Conservation (phyloP, 2,329 filamentous ascomycete genomes). For the Fusarium sp. region DNA sequence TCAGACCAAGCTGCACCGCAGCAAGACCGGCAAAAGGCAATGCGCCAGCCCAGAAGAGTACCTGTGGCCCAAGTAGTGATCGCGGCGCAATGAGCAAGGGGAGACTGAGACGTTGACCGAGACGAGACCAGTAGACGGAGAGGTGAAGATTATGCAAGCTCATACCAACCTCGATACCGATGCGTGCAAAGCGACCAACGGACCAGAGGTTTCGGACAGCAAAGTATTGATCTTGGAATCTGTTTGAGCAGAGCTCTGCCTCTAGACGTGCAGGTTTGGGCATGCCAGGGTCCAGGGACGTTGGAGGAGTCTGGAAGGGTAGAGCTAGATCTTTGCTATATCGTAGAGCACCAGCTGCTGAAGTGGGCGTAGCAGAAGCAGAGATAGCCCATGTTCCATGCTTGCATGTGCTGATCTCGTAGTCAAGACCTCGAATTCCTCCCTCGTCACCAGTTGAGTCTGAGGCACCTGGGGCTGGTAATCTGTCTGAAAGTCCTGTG, state of each 20-base stretch:
- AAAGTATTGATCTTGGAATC: slow-evolving; percentile 53
- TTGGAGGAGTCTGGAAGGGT: slow-evolving; percentile 38
- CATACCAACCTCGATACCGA: slow-evolving; percentile 60
- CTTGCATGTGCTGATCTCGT: slow-evolving; percentile 43
- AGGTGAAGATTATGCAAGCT: slow-evolving; percentile 57
- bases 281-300: slow-evolving; percentile 18
- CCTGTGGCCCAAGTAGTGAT: slow-evolving; percentile 41
- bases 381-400: slow-evolving; percentile 57
- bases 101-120: slow-evolving; percentile 58
- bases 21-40: slow-evolving; percentile 57
- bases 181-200: slow-evolving; percentile 55
- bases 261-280: slow-evolving; percentile 53
- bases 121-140: slow-evolving; percentile 61
- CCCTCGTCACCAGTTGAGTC: slow-evolving; percentile 41
- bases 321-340: slow-evolving; percentile 50
- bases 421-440: slow-evolving; percentile 55
- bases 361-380: slow-evolving; percentile 46
- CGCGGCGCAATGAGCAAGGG: slow-evolving; percentile 56
- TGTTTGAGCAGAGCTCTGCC: slow-evolving; percentile 56
- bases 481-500: slow-evolving; percentile 37
- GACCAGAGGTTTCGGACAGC: slow-evolving; percentile 59
- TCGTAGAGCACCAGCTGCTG: slow-evolving; percentile 52
- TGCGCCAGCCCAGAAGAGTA: slow-evolving; percentile 55
- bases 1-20: slow-evolving; percentile 50
- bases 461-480: slow-evolving; percentile 19